Evolutionary conservation across 139 green algal genomes (phyloP).

Genomic region (Tetradesmus obliquus): DNA sequence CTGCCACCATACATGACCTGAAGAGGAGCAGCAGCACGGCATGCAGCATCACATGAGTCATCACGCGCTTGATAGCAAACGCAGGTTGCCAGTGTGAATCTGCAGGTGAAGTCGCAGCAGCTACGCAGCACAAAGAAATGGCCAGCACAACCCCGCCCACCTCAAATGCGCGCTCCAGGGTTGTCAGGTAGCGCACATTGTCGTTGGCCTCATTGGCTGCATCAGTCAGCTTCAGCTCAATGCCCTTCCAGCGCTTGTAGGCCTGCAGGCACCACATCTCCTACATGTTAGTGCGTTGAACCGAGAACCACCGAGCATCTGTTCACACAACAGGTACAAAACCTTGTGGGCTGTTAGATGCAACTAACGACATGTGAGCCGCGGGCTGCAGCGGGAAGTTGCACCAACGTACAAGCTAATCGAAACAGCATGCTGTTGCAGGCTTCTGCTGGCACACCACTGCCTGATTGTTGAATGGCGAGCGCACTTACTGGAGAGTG

Average conservation of each 20-base stretch:
- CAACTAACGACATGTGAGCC: background rate
- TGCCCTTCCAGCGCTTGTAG: conserved; percentile 82
- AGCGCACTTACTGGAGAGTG: conserved; percentile 12
- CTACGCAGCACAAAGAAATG: background rate
- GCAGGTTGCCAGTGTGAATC: background rate
- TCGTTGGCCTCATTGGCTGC: conserved; percentile 92
- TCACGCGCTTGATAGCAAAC: background rate
- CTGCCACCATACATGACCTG: conserved; percentile 42
- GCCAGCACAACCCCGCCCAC: background rate
- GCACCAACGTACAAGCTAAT: background rate
- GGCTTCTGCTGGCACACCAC: background rate
- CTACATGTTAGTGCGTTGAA: too few species aligned
- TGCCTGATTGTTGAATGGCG: background rate
- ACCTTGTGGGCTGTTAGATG: background rate
- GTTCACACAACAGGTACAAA: background rate
- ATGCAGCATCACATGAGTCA: background rate
- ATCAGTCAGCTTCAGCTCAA: conserved; percentile 85
- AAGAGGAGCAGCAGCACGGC: background rate
- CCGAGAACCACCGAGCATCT: background rate
- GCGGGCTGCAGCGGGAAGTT: too few species aligned
- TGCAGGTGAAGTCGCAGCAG: background rate
- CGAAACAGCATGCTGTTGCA: background rate
- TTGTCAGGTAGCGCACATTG: conserved; percentile 94
- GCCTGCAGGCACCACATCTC: conserved; percentile 25
- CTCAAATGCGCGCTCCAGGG: conserved; percentile 88